Conservation (phyloP, 306 rosid genomes). For the Prunus mira region DNA sequence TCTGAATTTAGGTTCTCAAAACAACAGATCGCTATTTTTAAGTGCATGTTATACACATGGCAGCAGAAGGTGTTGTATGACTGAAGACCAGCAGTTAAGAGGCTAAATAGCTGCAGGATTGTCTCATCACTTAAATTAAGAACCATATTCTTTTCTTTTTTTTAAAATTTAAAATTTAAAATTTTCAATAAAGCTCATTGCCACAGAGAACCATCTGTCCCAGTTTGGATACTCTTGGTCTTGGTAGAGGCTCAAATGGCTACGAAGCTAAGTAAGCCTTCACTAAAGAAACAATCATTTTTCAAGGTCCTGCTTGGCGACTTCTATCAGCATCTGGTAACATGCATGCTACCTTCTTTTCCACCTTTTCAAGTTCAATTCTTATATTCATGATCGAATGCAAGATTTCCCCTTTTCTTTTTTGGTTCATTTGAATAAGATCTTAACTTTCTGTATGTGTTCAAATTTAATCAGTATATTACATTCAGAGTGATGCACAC, state of each 20-base stretch:
- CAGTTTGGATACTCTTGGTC: neutral
- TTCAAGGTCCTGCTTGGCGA: slow-evolving; percentile 5
- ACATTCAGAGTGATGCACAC: no score
- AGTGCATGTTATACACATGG: neutral
- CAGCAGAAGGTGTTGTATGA: neutral
- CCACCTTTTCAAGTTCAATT: neutral
- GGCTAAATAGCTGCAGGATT: no score
- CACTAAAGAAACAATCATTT: neutral
- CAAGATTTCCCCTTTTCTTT: neutral
- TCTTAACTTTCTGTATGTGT: no score
- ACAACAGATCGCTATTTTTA: no score
- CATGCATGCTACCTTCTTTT: neutral
- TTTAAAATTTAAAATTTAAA: no score
- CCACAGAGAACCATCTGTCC: neutral
- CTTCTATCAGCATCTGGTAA: slow-evolving; percentile 8
- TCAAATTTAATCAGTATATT: no score
- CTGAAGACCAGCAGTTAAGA: no score
- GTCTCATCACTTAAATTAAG: no score
- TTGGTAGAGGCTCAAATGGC: neutral
- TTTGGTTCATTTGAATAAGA: neutral
- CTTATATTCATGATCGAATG: neutral
- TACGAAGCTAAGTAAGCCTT: neutral
- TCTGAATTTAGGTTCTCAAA: no score
- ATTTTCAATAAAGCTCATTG: neutral
- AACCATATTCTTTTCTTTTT: no score